Evolutionary conservation across 1,284 basidiomycete genomes (phyloP).

Genomic region (Heterobasidion irregulare): DNA sequence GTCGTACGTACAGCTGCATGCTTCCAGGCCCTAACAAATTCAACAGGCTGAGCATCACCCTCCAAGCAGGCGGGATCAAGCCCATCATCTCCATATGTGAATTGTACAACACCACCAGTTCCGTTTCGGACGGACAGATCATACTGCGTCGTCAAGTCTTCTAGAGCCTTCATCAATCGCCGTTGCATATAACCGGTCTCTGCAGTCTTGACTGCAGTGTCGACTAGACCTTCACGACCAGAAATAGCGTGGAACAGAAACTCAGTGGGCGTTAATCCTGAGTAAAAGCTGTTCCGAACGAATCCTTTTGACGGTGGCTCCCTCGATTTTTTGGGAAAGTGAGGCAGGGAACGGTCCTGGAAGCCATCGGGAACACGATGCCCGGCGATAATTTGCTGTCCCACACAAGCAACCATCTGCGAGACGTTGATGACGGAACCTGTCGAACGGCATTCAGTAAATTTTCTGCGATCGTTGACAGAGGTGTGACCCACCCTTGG

Average conservation of each 20-base stretch:
- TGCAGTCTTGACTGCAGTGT: constrained; percentile 99
- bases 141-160: constrained; percentile 96
- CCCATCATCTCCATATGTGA: constrained; percentile 95
- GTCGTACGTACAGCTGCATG: constrained; percentile 69
- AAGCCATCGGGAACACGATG: constrained; percentile 99
- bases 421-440: constrained; percentile 99
- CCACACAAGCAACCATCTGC: constrained; percentile 99
- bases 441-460: constrained; percentile 20
- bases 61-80: constrained; percentile 95
- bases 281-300: constrained; percentile 96
- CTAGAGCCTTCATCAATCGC: constrained; percentile 97
- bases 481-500: constrained; percentile 62
- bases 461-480: not conserved
- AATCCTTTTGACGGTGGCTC: constrained; percentile 98
- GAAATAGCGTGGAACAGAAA: constrained; percentile 99
- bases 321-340: constrained; percentile 97
- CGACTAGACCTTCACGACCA: constrained; percentile 96
- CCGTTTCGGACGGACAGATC: constrained; percentile 97
- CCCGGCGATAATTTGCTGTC: constrained; percentile 97
- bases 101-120: constrained; percentile 95
- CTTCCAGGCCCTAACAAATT: constrained; percentile 81
- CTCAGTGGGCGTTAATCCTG: constrained; percentile 91
- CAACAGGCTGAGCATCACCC: constrained; percentile 90
- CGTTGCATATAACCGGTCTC: constrained; percentile 99
- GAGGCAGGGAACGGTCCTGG: constrained; percentile 96